phyloP scores from a whole-genome alignment of 164 flowering plant genomes.

The Vitis rotundifolia region DNA sequence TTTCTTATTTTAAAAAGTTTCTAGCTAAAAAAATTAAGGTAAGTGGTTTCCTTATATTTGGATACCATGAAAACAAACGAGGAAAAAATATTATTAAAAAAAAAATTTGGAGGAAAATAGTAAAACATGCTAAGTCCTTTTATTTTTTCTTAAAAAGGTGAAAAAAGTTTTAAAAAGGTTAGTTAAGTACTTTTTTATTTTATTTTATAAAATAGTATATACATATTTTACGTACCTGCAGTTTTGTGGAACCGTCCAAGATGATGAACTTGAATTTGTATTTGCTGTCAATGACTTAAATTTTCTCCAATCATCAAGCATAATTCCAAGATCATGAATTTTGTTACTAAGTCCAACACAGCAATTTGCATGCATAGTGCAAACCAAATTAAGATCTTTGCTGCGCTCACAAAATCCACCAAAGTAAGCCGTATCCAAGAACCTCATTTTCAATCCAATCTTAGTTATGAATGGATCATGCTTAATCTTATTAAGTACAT shows the following conservation, averaged over 20 bases:
- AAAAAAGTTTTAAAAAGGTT: too few species aligned
- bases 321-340: conserved; percentile 22
- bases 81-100: too few species aligned
- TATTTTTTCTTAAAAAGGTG: too few species aligned
- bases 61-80: too few species aligned
- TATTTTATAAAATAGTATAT: too few species aligned
- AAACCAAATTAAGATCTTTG: conserved; percentile 32
- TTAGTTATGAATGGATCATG: background rate
- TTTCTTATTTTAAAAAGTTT: too few species aligned
- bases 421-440: conserved; percentile 32
- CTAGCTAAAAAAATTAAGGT: too few species aligned
- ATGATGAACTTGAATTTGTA: background rate
- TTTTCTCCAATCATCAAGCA: conserved; percentile 35
- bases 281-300: conserved; percentile 6
- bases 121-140: too few species aligned
- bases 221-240: conserved; percentile 17
- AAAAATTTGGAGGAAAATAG: too few species aligned
- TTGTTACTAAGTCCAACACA: conserved; percentile 31
- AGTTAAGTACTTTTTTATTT: too few species aligned
- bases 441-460: conserved; percentile 28
- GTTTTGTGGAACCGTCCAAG: conserved; percentile 31
- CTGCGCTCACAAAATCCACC: conserved; percentile 42
- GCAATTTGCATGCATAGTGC: conserved; percentile 48
- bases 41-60: too few species aligned
- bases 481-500: conserved; percentile 34